Evolutionary conservation across 2,329 filamentous ascomycete species (phyloP).

Genomic region (Epichloe coenophiala): DNA sequence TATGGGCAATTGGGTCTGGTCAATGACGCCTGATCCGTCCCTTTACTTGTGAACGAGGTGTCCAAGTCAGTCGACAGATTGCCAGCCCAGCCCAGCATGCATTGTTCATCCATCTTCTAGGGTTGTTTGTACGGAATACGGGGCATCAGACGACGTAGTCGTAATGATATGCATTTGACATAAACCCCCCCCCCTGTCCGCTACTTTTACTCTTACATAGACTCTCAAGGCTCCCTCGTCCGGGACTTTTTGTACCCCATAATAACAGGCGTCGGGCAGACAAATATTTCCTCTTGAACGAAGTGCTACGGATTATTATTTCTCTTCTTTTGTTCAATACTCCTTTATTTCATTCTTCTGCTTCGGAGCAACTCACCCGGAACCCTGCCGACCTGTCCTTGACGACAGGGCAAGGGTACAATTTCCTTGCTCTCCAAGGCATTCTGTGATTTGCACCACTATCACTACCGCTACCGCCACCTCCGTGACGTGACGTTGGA

Average conservation of each 20-base stretch:
- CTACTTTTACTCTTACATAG: not conserved
- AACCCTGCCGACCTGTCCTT: not conserved
- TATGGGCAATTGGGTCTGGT: no score
- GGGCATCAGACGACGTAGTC: not conserved
- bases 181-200: not conserved
- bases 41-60: no score
- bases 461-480: not conserved
- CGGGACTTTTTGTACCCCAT: conserved; percentile 1
- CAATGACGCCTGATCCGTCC: no score
- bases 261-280: not conserved
- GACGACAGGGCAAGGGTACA: not conserved
- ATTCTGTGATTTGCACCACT: not conserved
- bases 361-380: not conserved
- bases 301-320: not conserved
- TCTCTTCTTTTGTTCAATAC: not conserved
- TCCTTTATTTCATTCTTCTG: not conserved
- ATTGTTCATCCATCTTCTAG: no score
- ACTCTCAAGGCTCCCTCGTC: not conserved
- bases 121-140: no score
- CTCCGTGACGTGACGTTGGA: not conserved
- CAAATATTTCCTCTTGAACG: not conserved
- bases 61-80: no score
- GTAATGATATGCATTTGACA: not conserved
- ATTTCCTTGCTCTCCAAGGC: not conserved
- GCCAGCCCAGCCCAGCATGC: no score